phyloP scores from a whole-genome alignment of 164 flowering plant genomes.

The Nymphaea thermarum region DNA sequence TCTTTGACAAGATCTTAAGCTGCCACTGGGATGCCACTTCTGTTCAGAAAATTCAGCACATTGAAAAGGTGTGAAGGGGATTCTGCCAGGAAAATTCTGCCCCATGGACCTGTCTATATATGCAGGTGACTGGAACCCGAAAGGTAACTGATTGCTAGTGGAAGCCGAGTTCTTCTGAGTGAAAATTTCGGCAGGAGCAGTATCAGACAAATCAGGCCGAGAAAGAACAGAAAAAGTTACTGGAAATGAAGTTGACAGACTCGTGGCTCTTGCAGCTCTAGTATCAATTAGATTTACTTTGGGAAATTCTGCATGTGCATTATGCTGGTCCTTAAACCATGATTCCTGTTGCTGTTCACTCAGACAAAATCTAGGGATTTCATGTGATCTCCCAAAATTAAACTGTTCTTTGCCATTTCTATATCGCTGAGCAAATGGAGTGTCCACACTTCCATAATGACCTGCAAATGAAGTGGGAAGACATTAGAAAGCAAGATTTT shows the following conservation, averaged over 20 bases:
- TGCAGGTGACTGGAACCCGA: constrained; percentile 17
- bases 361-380: constrained; percentile 9
- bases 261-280: constrained; percentile 12
- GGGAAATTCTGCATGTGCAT: constrained; percentile 15
- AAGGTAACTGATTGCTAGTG: constrained; percentile 8
- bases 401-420: constrained; percentile 10
- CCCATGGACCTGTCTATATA: constrained; percentile 5
- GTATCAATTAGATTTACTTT: constrained; percentile 28
- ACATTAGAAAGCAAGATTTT: background rate
- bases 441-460: constrained; percentile 8
- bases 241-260: constrained; percentile 7
- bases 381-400: constrained; percentile 16
- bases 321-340: constrained; percentile 7
- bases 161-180: constrained; percentile 15
- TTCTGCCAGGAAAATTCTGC: constrained; percentile 4
- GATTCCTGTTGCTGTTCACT: constrained; percentile 11
- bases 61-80: constrained; percentile 8
- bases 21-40: constrained; percentile 7
- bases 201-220: constrained; percentile 10
- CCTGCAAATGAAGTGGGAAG: constrained; percentile 17
- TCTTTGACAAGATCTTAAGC: constrained; percentile 10
- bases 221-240: constrained; percentile 6
- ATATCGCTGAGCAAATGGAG: constrained; percentile 6
- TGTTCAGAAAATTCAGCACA: constrained; percentile 9
- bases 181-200: constrained; percentile 16